phyloP scores from a whole-genome alignment of 305 asterid species.

The Caryopteris hybrid region DNA sequence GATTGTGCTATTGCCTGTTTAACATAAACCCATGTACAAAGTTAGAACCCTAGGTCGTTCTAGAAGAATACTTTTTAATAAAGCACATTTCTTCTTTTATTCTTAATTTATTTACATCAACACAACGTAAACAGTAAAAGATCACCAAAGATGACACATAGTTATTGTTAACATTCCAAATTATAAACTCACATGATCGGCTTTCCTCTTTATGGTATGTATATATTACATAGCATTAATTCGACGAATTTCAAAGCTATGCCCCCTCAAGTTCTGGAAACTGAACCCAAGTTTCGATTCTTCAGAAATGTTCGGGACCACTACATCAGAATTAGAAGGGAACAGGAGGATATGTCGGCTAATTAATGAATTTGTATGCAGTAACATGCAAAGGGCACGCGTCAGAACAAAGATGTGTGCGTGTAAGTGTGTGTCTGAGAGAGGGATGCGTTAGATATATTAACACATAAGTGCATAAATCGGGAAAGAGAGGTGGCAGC shows the following conservation, averaged over 20 bases:
- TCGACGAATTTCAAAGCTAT: not conserved
- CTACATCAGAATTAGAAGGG: not conserved
- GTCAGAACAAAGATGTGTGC: too few relatives aligned
- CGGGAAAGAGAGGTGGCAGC: not conserved
- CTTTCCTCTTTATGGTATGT: not conserved
- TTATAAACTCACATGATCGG: not conserved
- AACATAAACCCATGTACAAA: not conserved
- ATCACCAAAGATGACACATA: slow-evolving; percentile 2
- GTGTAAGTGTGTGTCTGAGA: too few relatives aligned
- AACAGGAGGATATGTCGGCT: not conserved
- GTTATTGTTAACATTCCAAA: not conserved
- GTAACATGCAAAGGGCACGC: not conserved
- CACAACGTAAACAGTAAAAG: not conserved
- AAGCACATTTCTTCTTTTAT: not conserved
- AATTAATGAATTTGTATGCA: not conserved
- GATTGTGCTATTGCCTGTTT: not conserved
- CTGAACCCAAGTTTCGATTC: not conserved
- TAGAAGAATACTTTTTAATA: not conserved
- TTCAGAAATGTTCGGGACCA: not conserved
- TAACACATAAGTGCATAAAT: not conserved
- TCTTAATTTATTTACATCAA: not conserved
- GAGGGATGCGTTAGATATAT: not conserved
- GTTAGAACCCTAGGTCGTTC: not conserved
- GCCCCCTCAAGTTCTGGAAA: not conserved
- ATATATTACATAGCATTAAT: not conserved